Evolutionary conservation across 2,329 filamentous ascomycete species (phyloP).

Genomic region (Capronia coronata): DNA sequence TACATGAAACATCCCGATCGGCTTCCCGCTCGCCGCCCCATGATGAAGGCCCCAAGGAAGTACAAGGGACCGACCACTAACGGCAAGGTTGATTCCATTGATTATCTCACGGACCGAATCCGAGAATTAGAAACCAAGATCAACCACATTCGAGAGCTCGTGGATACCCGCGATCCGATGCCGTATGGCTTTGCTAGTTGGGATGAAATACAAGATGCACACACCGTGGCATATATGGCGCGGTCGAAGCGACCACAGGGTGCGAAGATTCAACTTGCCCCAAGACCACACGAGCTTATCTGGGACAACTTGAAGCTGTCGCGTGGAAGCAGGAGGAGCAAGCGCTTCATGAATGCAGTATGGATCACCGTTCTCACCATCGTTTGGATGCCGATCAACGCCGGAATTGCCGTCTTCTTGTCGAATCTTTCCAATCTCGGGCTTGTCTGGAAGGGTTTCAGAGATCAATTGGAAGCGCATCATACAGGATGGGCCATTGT

Average conservation of each 20-base stretch:
- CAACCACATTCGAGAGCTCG: conserved; percentile 68
- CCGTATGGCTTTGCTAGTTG: conserved; percentile 93
- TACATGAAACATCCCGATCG: conserved; percentile 83
- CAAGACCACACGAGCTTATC: conserved; percentile 83
- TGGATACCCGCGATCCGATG: conserved; percentile 84
- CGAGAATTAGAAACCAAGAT: conserved; percentile 75
- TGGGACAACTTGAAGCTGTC: conserved; percentile 85
- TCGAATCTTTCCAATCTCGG: conserved; percentile 78
- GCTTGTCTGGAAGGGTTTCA: conserved; percentile 70
- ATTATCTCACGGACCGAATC: conserved; percentile 83
- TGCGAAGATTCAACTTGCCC: conserved; percentile 69
- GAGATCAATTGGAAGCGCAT: conserved; percentile 55
- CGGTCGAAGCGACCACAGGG: conserved; percentile 75
- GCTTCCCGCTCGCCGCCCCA: conserved; percentile 68
- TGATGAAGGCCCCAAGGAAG: conserved; percentile 60
- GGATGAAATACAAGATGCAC: conserved; percentile 77
- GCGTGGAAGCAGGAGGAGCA: conserved; percentile 61
- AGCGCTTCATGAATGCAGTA: conserved; percentile 69
- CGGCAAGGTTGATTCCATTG: conserved; percentile 85
- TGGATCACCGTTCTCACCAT: conserved; percentile 78
- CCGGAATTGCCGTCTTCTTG: conserved; percentile 87
- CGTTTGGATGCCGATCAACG: conserved; percentile 86
- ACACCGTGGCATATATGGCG: conserved; percentile 74
- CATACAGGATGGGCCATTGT: conserved; percentile 72
- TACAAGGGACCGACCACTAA: conserved; percentile 63